Evolutionary conservation across 805 yeast genomes (phyloP).

Genomic region (Yamadazyma sp.): DNA sequence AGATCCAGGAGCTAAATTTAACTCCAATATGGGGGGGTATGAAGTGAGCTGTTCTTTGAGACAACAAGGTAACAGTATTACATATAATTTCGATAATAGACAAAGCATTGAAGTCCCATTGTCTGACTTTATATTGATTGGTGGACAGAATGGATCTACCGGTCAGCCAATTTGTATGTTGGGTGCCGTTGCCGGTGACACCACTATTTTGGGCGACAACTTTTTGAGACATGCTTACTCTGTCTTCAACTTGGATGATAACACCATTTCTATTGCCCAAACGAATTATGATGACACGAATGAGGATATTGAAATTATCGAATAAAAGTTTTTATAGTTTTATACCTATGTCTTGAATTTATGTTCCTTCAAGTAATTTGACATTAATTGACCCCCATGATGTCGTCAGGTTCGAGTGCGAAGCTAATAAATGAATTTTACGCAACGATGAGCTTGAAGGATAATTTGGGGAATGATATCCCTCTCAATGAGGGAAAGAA

Average conservation of each 20-base stretch:
- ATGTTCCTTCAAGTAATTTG: background rate
- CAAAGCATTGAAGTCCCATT: slow-evolving; percentile 15
- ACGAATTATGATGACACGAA: slow-evolving; percentile 21
- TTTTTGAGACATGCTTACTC: slow-evolving; percentile 62
- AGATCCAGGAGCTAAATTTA: slow-evolving; percentile 14
- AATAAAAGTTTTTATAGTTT: slow-evolving; percentile 4
- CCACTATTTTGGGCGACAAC: slow-evolving; percentile 56
- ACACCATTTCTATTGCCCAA: slow-evolving; percentile 53
- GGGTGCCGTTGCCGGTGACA: slow-evolving; percentile 11
- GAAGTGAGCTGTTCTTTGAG: slow-evolving; percentile 15
- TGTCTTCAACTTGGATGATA: slow-evolving; percentile 61
- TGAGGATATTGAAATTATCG: slow-evolving; percentile 18
- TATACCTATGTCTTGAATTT: no score
- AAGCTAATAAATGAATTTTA: background rate
- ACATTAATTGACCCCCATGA: background rate
- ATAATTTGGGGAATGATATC: slow-evolving; percentile 14
- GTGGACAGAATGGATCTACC: slow-evolving; percentile 15
- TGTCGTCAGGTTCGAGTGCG: background rate
- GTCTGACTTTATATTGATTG: slow-evolving; percentile 16
- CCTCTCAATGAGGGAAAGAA: background rate
- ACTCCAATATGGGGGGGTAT: slow-evolving; percentile 15
- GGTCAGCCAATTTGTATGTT: slow-evolving; percentile 17
- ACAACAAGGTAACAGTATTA: slow-evolving; percentile 13
- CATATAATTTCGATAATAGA: slow-evolving; percentile 15
- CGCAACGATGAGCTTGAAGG: slow-evolving; percentile 4